Conservation (phyloP, 257 asterid species). For the Nicotiana knightiana region DNA sequence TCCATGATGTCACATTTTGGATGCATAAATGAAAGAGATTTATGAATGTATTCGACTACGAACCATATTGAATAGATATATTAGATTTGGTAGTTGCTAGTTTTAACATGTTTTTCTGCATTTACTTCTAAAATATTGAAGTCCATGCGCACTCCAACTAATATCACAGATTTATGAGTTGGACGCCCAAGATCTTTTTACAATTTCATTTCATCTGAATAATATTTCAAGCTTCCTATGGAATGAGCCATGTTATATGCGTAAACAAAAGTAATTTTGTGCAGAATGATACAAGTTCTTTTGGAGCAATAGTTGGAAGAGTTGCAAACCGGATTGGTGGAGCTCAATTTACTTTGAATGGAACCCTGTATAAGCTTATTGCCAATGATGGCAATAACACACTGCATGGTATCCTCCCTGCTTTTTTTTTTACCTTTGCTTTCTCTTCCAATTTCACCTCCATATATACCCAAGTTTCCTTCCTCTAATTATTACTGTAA, state of each 20-base stretch:
- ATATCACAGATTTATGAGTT: too few species aligned
- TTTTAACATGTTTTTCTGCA: background rate
- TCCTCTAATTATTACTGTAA: background rate
- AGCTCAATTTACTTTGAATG: slow-evolving; percentile 61
- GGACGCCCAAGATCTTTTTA: too few species aligned
- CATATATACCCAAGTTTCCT: background rate
- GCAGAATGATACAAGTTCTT: slow-evolving; percentile 49
- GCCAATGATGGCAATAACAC: slow-evolving; percentile 57
- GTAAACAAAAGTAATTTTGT: background rate
- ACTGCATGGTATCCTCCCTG: slow-evolving; percentile 51
- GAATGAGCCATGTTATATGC: too few species aligned
- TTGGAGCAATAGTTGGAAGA: slow-evolving; percentile 77
- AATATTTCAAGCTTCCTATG: too few species aligned
- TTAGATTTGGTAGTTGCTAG: background rate
- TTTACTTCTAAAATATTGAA: too few species aligned
- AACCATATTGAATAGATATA: background rate
- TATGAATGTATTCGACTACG: background rate
- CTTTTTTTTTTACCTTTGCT: background rate
- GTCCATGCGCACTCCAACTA: too few species aligned
- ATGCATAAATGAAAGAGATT: background rate
- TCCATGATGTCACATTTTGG: background rate
- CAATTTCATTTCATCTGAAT: too few species aligned
- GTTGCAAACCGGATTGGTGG: slow-evolving; percentile 79
- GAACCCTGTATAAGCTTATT: slow-evolving; percentile 46
- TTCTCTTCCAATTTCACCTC: background rate